These are phyloP conservation scores for Oryza coarctata DNA, from an alignment of 176 grass and related monocot genomes.

Conservation along the genomic window DNA sequence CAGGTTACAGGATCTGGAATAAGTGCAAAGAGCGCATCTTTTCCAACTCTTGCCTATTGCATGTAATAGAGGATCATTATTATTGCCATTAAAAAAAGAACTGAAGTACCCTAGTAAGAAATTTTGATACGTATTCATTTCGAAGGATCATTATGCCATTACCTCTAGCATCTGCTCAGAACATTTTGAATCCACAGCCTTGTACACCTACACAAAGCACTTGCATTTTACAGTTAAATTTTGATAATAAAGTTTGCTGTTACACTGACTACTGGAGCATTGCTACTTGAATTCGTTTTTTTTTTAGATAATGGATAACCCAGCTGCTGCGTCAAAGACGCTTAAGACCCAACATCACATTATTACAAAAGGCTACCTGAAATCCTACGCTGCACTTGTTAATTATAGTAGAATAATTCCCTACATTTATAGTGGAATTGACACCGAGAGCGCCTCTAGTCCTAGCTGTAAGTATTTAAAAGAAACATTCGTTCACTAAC, in stretches of 20 bases:
- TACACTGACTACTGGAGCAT: neutral
- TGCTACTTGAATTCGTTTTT: neutral
- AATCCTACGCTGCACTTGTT: neutral
- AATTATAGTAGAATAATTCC: neutral
- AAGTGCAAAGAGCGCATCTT: constrained; percentile 62
- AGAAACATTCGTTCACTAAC: neutral
- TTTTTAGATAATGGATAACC: too few species aligned
- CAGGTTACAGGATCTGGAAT: constrained; percentile 94
- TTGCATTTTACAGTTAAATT: constrained; percentile 9
- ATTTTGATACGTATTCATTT: neutral
- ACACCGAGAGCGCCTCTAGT: neutral
- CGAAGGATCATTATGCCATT: constrained; percentile 35
- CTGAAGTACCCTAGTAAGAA: neutral
- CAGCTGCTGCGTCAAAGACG: too few species aligned
- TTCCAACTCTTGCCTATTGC: constrained; percentile 77
- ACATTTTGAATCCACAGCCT: constrained; percentile 78
- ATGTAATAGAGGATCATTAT: constrained; percentile 29
- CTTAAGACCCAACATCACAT: too few species aligned
- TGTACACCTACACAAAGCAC: constrained; percentile 64
- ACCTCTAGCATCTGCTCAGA: constrained; percentile 84
- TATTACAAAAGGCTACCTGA: too few species aligned
- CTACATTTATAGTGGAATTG: neutral
- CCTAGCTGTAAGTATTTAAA: too few species aligned
- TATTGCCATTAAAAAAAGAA: too few species aligned
- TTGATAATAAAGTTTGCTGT: neutral